Percentiles rank a stretch among this genome's conserved stretches.
These are phyloP conservation scores for Talaromyces sp. DNA, from an alignment of 2,329 filamentous ascomycete genomes.

Conservation along the genomic window DNA sequence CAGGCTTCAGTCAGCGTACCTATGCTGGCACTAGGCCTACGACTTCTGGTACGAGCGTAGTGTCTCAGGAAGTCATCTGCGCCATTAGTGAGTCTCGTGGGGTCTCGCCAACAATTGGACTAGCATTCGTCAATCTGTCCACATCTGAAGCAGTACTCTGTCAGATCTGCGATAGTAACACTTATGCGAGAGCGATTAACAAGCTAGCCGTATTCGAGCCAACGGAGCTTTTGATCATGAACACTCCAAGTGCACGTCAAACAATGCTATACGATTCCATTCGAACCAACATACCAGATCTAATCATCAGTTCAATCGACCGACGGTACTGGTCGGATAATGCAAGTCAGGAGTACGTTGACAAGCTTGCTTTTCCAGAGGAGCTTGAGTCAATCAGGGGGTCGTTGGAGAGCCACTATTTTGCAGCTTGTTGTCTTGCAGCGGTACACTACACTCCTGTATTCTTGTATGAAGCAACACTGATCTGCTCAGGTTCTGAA, in stretches of 20 bases:
- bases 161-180: slow-evolving; percentile 90
- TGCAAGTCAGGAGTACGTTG: slow-evolving; percentile 71
- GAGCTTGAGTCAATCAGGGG: slow-evolving; percentile 80
- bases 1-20: slow-evolving; percentile 48
- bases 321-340: slow-evolving; percentile 81
- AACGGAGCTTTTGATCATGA: slow-evolving; percentile 73
- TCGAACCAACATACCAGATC: slow-evolving; percentile 65
- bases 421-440: slow-evolving; percentile 78
- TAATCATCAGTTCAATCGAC: slow-evolving; percentile 64
- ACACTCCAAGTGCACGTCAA: slow-evolving; percentile 64
- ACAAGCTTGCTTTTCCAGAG: slow-evolving; percentile 72
- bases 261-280: slow-evolving; percentile 74
- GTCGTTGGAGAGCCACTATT: slow-evolving; percentile 77
- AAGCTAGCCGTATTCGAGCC: slow-evolving; percentile 80
- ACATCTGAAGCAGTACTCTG: slow-evolving; percentile 81
- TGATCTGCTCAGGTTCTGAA: slow-evolving; percentile 62
- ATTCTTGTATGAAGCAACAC: slow-evolving; percentile 20
- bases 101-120: slow-evolving; percentile 75
- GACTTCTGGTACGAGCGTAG: slow-evolving; percentile 56
- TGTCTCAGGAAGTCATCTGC: slow-evolving; percentile 74
- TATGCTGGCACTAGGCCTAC: slow-evolving; percentile 35
- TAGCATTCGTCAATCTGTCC: slow-evolving; percentile 82
- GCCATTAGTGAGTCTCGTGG: slow-evolving; percentile 85
- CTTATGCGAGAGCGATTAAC: slow-evolving; percentile 82
- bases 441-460: slow-evolving; percentile 58